Evolutionary conservation across 805 yeast species (phyloP).

Genomic region (Sungouiozyma intestinalis): DNA sequence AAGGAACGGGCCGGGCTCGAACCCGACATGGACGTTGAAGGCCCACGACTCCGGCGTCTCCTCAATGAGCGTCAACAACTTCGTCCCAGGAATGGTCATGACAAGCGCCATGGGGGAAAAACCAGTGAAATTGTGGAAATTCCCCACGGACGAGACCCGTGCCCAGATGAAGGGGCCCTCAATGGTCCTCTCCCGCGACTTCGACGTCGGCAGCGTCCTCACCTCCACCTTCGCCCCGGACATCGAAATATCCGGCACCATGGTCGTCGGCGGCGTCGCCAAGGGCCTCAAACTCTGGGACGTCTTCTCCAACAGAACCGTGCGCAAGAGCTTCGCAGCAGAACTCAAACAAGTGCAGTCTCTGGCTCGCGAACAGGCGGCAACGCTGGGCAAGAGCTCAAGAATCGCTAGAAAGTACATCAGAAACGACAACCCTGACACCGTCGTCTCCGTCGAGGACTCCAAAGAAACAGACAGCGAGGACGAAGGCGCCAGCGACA

Average conservation of each 20-base stretch:
- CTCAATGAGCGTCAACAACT: slow-evolving; percentile 57
- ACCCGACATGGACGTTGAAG: slow-evolving; percentile 88
- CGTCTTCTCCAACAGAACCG: slow-evolving; percentile 68
- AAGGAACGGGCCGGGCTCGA: slow-evolving; percentile 42
- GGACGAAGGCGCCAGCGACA: slow-evolving; percentile 20
- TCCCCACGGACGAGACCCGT: slow-evolving; percentile 34
- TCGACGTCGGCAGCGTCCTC: slow-evolving; percentile 89
- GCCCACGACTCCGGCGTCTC: slow-evolving; percentile 96
- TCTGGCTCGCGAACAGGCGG: slow-evolving; percentile 49
- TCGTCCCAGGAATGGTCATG: slow-evolving; percentile 60
- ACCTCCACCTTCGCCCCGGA: slow-evolving; percentile 79
- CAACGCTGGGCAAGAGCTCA: slow-evolving; percentile 46
- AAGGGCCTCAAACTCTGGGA: slow-evolving; percentile 91
- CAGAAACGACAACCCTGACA: slow-evolving; percentile 38
- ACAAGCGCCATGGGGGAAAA: slow-evolving; percentile 92
- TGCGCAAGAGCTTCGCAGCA: slow-evolving; percentile 55
- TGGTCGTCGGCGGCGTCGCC: slow-evolving; percentile 79
- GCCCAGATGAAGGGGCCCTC: slow-evolving; percentile 44
- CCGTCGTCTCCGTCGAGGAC: slow-evolving; percentile 52
- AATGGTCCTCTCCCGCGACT: slow-evolving; percentile 82
- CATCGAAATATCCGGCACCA: slow-evolving; percentile 70
- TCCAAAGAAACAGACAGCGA: slow-evolving; percentile 54
- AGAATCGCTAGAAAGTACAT: slow-evolving; percentile 68
- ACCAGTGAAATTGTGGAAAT: slow-evolving; percentile 78
- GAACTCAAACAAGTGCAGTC: slow-evolving; percentile 46